A percentile compares a stretch with the other conserved stretches of the same genome.
These are phyloP conservation scores for Hypoxylon subgilvum DNA, from an alignment of 495 filamentous ascomycete species.

Conservation along the genomic window DNA sequence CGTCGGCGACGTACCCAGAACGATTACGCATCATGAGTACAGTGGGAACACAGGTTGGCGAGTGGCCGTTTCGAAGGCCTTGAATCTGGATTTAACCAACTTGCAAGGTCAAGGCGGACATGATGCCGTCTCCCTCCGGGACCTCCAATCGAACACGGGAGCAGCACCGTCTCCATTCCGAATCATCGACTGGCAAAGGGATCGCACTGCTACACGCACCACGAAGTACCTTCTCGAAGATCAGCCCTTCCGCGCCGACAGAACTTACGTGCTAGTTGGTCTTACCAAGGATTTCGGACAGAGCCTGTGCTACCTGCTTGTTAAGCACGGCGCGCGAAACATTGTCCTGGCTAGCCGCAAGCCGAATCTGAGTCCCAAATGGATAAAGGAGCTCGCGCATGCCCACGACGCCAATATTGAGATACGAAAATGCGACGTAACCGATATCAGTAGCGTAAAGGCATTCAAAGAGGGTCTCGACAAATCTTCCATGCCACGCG, in stretches of 20 bases:
- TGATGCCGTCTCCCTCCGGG: conserved; percentile 24
- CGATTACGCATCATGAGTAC: neutral
- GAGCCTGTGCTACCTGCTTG: conserved; percentile 65
- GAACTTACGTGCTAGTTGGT: conserved; percentile 64
- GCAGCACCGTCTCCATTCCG: conserved; percentile 23
- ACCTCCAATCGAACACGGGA: conserved; percentile 23
- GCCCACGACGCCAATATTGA: conserved; percentile 39
- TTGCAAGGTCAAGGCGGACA: neutral
- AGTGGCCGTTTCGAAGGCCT: conserved; percentile 28
- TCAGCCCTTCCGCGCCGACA: conserved; percentile 44
- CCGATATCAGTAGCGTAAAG: conserved; percentile 34
- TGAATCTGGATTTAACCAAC: neutral
- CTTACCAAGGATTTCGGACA: conserved; percentile 63
- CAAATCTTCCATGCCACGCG: conserved; percentile 35
- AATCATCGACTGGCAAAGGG: conserved; percentile 49
- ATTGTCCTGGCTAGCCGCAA: conserved; percentile 64
- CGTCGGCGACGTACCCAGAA: neutral
- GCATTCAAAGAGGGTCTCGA: conserved; percentile 39
- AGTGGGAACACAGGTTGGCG: conserved; percentile 26
- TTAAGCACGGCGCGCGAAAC: conserved; percentile 58
- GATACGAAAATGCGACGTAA: conserved; percentile 49
- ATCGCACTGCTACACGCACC: conserved; percentile 32
- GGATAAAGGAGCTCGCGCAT: conserved; percentile 50
- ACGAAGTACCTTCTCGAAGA: conserved; percentile 24
- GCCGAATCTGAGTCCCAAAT: conserved; percentile 55